These are phyloP conservation scores for Chalciporus chontae DNA, from an alignment of 768 basidiomycete species.

Conservation along the genomic window DNA sequence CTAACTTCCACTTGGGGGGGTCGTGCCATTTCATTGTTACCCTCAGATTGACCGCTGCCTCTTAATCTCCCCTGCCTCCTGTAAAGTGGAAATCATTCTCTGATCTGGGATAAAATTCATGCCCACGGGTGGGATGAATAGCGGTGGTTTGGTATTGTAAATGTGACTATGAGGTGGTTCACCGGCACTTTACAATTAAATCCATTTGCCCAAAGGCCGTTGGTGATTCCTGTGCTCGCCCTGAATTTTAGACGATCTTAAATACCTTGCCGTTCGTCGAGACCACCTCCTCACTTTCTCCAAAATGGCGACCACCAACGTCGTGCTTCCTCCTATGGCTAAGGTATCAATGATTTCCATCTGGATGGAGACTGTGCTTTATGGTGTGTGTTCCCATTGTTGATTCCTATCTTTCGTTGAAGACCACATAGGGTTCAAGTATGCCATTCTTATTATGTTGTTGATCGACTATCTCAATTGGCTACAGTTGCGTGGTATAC, in stretches of 20 bases:
- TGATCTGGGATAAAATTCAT: too few species aligned
- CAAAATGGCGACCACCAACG: conserved; percentile 2
- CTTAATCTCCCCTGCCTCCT: too few species aligned
- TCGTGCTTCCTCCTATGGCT: conserved; percentile 8
- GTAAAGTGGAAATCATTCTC: too few species aligned
- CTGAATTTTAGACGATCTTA: not conserved
- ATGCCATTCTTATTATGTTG: not conserved
- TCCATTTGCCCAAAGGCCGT: not conserved
- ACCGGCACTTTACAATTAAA: not conserved
- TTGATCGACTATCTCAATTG: not conserved
- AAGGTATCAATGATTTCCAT: conserved; percentile 13
- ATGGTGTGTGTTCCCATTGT: conserved; percentile 6
- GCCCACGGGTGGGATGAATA: too few species aligned
- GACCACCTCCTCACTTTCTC: not conserved
- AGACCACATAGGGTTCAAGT: conserved; percentile 8
- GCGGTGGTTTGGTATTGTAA: not conserved
- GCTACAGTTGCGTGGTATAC: conserved; percentile 12
- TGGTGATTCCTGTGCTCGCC: not conserved
- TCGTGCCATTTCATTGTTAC: too few species aligned
- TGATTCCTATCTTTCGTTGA: not conserved
- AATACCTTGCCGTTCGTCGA: not conserved
- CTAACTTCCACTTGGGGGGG: too few species aligned
- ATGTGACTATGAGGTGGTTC: not conserved
- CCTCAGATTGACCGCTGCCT: too few species aligned
- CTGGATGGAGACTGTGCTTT: conserved; percentile 17